Conservation (phyloP, 202 grass and related monocot species). For the Cymbopogon flexuosus region DNA sequence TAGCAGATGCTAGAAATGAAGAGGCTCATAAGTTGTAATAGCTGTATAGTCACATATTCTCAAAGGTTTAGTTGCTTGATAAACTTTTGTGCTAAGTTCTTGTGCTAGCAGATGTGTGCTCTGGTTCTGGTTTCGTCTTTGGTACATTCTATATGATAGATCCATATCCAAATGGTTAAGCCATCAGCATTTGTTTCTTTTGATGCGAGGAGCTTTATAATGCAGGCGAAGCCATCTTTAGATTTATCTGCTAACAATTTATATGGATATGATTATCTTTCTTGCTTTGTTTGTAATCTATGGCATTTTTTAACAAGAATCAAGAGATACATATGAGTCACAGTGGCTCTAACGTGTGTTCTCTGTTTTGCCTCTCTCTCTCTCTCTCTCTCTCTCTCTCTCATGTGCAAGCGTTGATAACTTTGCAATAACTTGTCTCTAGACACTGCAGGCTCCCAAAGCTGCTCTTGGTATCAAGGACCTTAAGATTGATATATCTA, state of each 20-base stretch:
- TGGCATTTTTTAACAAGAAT: neutral
- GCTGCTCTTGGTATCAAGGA: constrained; percentile 77
- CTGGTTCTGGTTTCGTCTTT: neutral
- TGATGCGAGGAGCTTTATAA: neutral
- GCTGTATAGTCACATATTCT: neutral
- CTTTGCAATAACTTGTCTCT: constrained; percentile 21
- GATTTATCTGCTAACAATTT: neutral
- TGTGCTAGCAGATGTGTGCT: neutral
- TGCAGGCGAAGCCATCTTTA: neutral
- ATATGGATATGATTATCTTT: neutral
- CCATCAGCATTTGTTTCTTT: neutral
- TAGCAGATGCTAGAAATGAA: neutral
- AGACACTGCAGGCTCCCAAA: constrained; percentile 67
- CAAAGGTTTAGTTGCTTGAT: neutral
- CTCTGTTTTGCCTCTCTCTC: neutral
- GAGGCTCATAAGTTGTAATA: neutral
- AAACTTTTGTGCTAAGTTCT: neutral
- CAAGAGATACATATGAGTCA: neutral
- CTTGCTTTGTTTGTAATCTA: constrained; percentile 18
- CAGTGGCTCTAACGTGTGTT: neutral
- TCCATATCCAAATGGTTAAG: neutral
- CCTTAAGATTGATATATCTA: constrained; percentile 71
- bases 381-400: neutral
- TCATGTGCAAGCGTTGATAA: neutral
- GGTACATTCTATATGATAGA: neutral